These are phyloP conservation scores for Diaporthe vexans DNA, from an alignment of 2,329 filamentous ascomycete genomes.

Conservation along the genomic window DNA sequence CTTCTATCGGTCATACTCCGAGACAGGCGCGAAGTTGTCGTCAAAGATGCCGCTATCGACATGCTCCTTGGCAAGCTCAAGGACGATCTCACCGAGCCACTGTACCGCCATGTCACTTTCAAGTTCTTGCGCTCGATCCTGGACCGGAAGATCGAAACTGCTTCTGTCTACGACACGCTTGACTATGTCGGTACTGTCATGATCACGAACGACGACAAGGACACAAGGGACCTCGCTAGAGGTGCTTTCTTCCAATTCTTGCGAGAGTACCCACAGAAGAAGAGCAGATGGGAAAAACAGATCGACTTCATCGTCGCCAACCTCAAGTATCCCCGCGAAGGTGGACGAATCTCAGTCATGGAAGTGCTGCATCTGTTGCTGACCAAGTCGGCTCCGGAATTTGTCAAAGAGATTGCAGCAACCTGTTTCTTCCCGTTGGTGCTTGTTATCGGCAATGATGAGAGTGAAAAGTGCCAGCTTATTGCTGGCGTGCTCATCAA, in stretches of 20 bases:
- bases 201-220: conserved; percentile 94
- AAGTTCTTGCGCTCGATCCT: conserved; percentile 92
- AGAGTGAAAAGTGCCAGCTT: conserved; percentile 86
- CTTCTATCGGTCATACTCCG: conserved; percentile 87
- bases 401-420: conserved; percentile 84
- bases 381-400: conserved; percentile 84
- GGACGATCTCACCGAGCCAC: conserved; percentile 91
- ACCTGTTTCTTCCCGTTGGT: conserved; percentile 90
- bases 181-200: conserved; percentile 92
- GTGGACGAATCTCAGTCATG: conserved; percentile 92
- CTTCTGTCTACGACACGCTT: conserved; percentile 90
- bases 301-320: conserved; percentile 91
- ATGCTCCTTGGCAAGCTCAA: conserved; percentile 86
- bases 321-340: conserved; percentile 88
- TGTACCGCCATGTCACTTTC: conserved; percentile 93
- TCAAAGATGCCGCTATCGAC: conserved; percentile 87
- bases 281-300: conserved; percentile 89
- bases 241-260: conserved; percentile 95
- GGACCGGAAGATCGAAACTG: conserved; percentile 86
- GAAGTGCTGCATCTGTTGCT: conserved; percentile 91
- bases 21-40: conserved; percentile 79
- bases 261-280: conserved; percentile 93
- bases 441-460: conserved; percentile 89
- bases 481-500: conserved; percentile 85
- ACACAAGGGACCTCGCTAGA: conserved; percentile 87